phyloP scores from a whole-genome alignment of 2,329 filamentous ascomycete genomes.

The Cucurbitaria berberidis region DNA sequence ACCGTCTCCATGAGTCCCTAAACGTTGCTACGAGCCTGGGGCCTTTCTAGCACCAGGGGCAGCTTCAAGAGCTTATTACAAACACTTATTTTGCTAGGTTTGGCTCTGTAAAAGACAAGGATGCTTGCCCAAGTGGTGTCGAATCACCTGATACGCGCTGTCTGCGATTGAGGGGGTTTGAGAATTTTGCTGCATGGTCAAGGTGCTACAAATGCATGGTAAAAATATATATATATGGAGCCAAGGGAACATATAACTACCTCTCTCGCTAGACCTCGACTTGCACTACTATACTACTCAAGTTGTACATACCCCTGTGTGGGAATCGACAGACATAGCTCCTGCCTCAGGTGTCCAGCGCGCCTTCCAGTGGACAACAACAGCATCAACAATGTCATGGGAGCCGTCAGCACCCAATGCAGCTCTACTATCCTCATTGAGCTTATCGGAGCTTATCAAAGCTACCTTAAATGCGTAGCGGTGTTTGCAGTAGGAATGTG shows the following conservation, averaged over 20 bases:
- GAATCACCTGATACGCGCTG: background rate
- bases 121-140: too few relatives aligned
- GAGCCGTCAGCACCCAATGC: background rate
- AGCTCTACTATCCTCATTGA: conserved; percentile 13
- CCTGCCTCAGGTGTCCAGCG: background rate
- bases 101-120: too few relatives aligned
- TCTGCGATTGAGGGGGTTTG: conserved; percentile 30
- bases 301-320: too few relatives aligned
- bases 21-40: background rate
- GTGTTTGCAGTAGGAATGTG: background rate
- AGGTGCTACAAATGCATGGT: conserved; percentile 3
- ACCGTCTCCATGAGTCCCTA: too few relatives aligned
- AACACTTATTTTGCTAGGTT: background rate
- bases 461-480: background rate
- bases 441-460: background rate
- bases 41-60: background rate
- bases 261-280: background rate
- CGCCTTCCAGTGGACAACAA: background rate
- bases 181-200: conserved; percentile 20
- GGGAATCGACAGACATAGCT: too few relatives aligned
- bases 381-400: background rate
- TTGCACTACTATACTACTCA: too few relatives aligned
- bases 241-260: background rate
- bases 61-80: background rate
- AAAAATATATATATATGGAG: background rate